Evolutionary conservation across 129 eudicot genomes (phyloP), one percentile per base, ranked within the genome.

Genomic region (Artemisia annua): DNA sequence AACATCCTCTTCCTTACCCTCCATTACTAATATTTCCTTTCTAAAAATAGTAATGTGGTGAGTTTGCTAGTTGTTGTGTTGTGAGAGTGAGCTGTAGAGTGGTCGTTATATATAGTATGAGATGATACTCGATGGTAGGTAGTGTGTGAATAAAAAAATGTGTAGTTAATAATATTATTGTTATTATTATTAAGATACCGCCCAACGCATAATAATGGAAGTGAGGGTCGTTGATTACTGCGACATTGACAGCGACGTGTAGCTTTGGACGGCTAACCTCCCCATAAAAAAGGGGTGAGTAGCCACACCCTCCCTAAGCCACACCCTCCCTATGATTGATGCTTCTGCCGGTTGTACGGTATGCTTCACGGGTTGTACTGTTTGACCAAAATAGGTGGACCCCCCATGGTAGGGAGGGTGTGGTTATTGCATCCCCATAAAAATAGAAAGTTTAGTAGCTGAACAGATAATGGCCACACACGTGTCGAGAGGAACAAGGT

Each of bases 201-300:
- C 67, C 93, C 87, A 82, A 26, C 10, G 0, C 63, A 66, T 66
- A 64, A 78, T 70, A 62, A 52, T 46, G 67, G 67, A 22, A 14
- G 61, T 58, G 7, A 5, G 7, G 44, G 73, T 60, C 39, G 32
- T 66, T 12, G 11, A 5, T 64, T 28, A 59, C 50, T 43, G 74
- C 69, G 43, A 53, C 4, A 43, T 2, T 16, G 83, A 70, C 39
- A 70, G 24, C 75, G 79, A 75, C 81, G 79, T 75, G 35, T 39
- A 39, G 75, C 44, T 53, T 58, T 70, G 83, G 86, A 65, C 81
- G 83, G 86, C 50, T 75, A 70, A 20, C 75, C 2, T 16, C 17
- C 60, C 24, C 57, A n/a, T n/a, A n/a, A n/a, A n/a, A n/a, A n/a
- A n/a, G n/a, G n/a, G n/a, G n/a, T n/a, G n/a, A n/a, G n/a, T n/a